Base-by-base conservation (phyloP, 306 rosid genomes). In the Trifolium dubium region DNA sequence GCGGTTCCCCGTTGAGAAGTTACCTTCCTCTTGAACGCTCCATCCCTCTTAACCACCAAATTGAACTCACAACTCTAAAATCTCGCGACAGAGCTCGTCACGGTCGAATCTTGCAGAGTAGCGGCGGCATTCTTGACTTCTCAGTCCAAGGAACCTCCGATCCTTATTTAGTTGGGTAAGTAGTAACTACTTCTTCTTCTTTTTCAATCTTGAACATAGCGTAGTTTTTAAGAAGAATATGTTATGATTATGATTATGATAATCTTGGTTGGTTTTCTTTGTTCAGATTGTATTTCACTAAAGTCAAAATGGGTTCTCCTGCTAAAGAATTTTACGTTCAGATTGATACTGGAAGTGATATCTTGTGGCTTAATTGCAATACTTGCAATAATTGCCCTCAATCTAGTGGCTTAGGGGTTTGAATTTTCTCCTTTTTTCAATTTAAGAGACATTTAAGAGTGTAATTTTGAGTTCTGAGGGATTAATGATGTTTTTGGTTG, bases 311-410 rank as follows among this genome's bases (percentile, higher is more conserved):
- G 73, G 99, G 99, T 51, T 89, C 99, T 74, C 99, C 99, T 31
- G 93, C 97, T 12, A 89, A 77, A 80, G 97, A 94, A 80, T 94
- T 88, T 79, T 82, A 87, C 39, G 96, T 92, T 53, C 99, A 94
- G 85, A 88, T 92, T 59, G 99, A 94, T 80, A 91, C 97, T 14
- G 97, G 97, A 73, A 94, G 97, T 63, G 97, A 92, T 69, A 89
- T 92, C 65, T 86, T 94, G 86, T 94, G 97, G 99, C 85, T 94
- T 37, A 92, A 79, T 69, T 92, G 99, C 86, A 86, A 77, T 67
- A 80, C 96, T 61, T 94, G 99, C 86, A 84, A 80, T 41, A 85
- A 92, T 79, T 94, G 97, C 78, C 99, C 97, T 17, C 89, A 83
- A 47, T 81, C 96, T 66, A 94, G 99, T 83, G 93, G 84, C 19